Base-by-base conservation (phyloP, 78 protist genomes). In the Dictyostelium capitatum region DNA sequence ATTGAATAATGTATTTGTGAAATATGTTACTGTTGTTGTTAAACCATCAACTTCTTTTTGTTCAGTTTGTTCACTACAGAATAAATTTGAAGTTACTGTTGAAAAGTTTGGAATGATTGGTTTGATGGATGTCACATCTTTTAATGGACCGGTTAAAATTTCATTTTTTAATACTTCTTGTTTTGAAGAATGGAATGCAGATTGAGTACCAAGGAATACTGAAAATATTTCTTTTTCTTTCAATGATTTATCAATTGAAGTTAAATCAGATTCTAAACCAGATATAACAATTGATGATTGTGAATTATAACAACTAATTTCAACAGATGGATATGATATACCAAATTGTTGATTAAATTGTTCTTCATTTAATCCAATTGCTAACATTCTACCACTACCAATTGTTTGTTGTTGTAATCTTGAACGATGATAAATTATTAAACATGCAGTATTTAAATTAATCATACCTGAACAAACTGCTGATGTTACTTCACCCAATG, bases 351-450 rank as follows among this genome's bases (percentile, higher is more conserved):
- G 7, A 19, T 57, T 30, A n/a, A 41, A 80, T 5, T 80, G 56
- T 12, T 57, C 10, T 6, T 19, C 41, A 43, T 30, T 62, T 23
- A 87, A n/a, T 15, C 25, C 25, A 37, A 87, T 67, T 15, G 56
- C 81, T 14, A 87, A 47, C 92, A 87, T 87, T 50, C 73, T 64
- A 32, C 92, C 92, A 46, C 53, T 23, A 23, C 92, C 92, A 47
- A 56, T 70, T 6, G 83, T 67, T 32, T 28, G n/a, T 10, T 23
- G 19, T 37, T 87, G 92, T 11, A 25, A 20, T 30, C 17, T 19
- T 19, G 62, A 15, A 28, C 92, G 7, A 11, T 30, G 7, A 64
- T 77, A 48, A 64, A 87, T 54, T 1, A 75, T 46, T 6, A 37
- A 6, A 64, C 54, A 30, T 10, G 79, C 81, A 30, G 46, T 23